Conservation (phyloP, 2,329 filamentous ascomycete genomes). For the Epichloe uncinata region DNA sequence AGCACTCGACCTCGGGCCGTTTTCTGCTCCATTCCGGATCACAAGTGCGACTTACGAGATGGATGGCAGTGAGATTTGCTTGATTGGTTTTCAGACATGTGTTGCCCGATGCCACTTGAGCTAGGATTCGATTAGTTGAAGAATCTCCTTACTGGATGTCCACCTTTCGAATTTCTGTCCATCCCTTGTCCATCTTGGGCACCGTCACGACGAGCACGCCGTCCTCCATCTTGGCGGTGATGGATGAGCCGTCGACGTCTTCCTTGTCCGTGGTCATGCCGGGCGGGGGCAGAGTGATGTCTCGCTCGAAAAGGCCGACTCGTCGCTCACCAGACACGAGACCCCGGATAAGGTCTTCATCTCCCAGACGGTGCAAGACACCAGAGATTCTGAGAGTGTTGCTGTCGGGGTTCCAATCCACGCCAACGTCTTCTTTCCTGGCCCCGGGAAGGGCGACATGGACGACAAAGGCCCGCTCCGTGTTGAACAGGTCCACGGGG, state of each 20-base stretch:
- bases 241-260: slow-evolving; percentile 51
- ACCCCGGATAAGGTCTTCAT: slow-evolving; percentile 53
- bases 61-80: no score
- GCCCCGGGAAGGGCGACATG: slow-evolving; percentile 69
- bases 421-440: slow-evolving; percentile 63
- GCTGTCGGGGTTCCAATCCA: slow-evolving; percentile 63
- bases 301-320: slow-evolving; percentile 62
- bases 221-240: slow-evolving; percentile 66
- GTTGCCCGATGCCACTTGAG: no score
- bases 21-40: no score
- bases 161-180: slow-evolving; percentile 49
- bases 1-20: no score
- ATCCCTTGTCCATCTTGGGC: slow-evolving; percentile 55
- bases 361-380: slow-evolving; percentile 57
- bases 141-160: slow-evolving; percentile 33
- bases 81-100: no score
- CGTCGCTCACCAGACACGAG: slow-evolving; percentile 53
- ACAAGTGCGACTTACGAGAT: no score
- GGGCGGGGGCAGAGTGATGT: slow-evolving; percentile 44
- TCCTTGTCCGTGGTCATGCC: slow-evolving; percentile 30
- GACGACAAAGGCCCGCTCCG: slow-evolving; percentile 48
- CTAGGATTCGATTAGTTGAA: no score
- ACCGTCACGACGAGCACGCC: slow-evolving; percentile 66
- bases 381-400: slow-evolving; percentile 54
- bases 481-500: slow-evolving; percentile 65